Evolutionary conservation across 441 rosid species (phyloP).

Genomic region (Biscutella laevigata): DNA sequence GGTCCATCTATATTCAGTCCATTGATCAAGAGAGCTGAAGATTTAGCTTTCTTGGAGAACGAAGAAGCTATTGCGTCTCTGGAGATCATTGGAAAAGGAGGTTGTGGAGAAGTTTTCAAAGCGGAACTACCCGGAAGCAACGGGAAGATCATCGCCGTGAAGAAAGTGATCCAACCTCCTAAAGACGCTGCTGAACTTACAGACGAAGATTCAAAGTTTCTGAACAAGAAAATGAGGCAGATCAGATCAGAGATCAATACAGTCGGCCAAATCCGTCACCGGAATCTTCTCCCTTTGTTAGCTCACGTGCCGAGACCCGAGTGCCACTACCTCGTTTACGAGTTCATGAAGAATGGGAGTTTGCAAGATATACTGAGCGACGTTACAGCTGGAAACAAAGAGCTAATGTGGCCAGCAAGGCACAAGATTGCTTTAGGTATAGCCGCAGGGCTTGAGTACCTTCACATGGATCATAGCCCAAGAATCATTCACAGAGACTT

Average conservation of each 20-base stretch:
- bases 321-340: slow-evolving; percentile 72
- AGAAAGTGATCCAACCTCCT: slow-evolving; percentile 58
- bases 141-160: slow-evolving; percentile 63
- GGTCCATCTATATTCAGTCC: slow-evolving; percentile 69
- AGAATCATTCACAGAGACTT: slow-evolving; percentile 78
- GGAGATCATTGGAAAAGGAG: slow-evolving; percentile 70
- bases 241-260: slow-evolving; percentile 65
- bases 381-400: slow-evolving; percentile 38
- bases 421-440: slow-evolving; percentile 62
- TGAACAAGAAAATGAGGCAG: slow-evolving; percentile 78
- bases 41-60: slow-evolving; percentile 68
- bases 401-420: slow-evolving; percentile 58
- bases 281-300: slow-evolving; percentile 66
- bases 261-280: slow-evolving; percentile 73
- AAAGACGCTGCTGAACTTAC: slow-evolving; percentile 53
- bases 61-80: slow-evolving; percentile 44
- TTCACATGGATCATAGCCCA: slow-evolving; percentile 54
- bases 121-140: slow-evolving; percentile 56
- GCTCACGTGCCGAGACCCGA: slow-evolving; percentile 70
- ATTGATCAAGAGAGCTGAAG: slow-evolving; percentile 61
- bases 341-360: slow-evolving; percentile 86
- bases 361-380: slow-evolving; percentile 46
- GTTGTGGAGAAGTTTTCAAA: slow-evolving; percentile 80
- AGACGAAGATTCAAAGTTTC: slow-evolving; percentile 52
- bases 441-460: slow-evolving; percentile 81